Evolutionary conservation across 1,284 basidiomycete species (phyloP).

Genomic region (Inonotus obliquus): DNA sequence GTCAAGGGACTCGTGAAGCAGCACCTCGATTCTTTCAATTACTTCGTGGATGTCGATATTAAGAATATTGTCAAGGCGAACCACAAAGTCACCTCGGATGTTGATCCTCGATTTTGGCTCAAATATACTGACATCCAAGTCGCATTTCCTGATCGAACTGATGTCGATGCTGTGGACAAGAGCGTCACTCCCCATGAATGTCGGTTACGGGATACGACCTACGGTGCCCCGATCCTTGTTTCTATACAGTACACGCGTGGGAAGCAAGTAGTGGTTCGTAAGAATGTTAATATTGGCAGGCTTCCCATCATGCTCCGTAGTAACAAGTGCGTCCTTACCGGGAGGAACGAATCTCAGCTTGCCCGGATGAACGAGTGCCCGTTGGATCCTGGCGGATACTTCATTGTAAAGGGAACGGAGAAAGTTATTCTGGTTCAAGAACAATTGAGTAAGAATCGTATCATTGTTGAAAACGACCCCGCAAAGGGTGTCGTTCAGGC

Average conservation of each 20-base stretch:
- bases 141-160: constrained; percentile 86
- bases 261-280: constrained; percentile 79
- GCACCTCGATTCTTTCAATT: constrained; percentile 99
- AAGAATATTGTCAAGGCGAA: constrained; percentile 96
- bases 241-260: constrained; percentile 96
- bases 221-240: constrained; percentile 91
- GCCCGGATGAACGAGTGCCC: constrained; percentile 96
- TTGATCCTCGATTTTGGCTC: constrained; percentile 96
- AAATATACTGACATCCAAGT: constrained; percentile 96
- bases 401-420: constrained; percentile 98
- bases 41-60: constrained; percentile 96
- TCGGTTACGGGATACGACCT: constrained; percentile 93
- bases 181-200: constrained; percentile 97
- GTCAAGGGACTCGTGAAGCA: constrained; percentile 99
- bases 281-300: constrained; percentile 87
- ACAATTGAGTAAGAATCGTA: constrained; percentile 98
- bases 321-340: constrained; percentile 89
- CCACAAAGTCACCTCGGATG: constrained; percentile 90
- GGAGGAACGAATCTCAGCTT: constrained; percentile 74
- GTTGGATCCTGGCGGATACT: constrained; percentile 97
- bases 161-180: constrained; percentile 77
- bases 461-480: constrained; percentile 93
- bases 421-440: constrained; percentile 99
- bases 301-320: constrained; percentile 97
- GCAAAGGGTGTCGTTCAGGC: constrained; percentile 93